A percentile compares a stretch with the other conserved stretches of the same genome.
Evolutionary conservation across 257 asterid species (phyloP).

Genomic region (Petrea volubilis): DNA sequence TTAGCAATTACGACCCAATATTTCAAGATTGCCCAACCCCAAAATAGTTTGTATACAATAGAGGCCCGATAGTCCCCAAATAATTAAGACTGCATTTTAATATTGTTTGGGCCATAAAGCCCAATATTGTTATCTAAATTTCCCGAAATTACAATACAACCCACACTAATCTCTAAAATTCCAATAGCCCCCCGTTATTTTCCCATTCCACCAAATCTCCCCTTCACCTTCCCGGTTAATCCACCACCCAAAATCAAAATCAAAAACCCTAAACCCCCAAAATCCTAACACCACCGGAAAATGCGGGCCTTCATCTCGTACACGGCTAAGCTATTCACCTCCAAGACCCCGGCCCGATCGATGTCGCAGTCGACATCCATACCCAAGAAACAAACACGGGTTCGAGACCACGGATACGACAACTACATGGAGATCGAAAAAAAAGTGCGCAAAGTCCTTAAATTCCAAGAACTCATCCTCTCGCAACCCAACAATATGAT

Average conservation of each 20-base stretch:
- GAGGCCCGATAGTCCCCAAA: too few species aligned
- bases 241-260: conserved; percentile 4
- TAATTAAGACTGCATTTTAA: background rate
- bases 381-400: conserved; percentile 69
- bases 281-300: conserved; percentile 23
- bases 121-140: background rate
- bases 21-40: too few species aligned
- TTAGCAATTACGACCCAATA: too few species aligned
- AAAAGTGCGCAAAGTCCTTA: conserved; percentile 68
- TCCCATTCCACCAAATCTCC: conserved; percentile 1
- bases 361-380: conserved; percentile 84
- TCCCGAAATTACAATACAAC: background rate
- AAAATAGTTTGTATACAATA: too few species aligned
- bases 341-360: conserved; percentile 29
- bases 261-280: conserved; percentile 18
- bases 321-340: conserved; percentile 27
- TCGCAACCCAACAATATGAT: conserved; percentile 63
- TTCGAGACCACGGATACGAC: conserved; percentile 84
- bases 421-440: conserved; percentile 85
- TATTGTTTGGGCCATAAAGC: background rate
- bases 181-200: background rate
- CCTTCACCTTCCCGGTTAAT: background rate
- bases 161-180: background rate
- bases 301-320: conserved; percentile 33
- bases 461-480: conserved; percentile 71